These are phyloP conservation scores for Botrytis elliptica DNA, from an alignment of 2,329 filamentous ascomycete species.

Conservation along the genomic window DNA sequence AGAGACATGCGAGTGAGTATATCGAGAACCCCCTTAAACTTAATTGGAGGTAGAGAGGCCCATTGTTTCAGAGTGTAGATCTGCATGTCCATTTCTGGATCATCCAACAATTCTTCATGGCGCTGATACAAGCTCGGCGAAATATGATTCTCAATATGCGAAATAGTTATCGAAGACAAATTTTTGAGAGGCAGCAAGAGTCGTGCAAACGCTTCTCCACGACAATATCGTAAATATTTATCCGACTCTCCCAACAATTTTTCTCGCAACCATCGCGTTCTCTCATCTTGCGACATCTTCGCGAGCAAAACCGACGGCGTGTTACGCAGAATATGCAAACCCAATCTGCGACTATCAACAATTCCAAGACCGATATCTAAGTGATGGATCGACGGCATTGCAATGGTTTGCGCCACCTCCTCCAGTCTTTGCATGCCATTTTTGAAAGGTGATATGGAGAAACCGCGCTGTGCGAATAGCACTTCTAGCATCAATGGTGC, in stretches of 20 bases:
- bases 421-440: background rate
- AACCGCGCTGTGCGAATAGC: background rate
- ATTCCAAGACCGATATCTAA: background rate
- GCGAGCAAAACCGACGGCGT: background rate
- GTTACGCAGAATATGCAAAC: background rate
- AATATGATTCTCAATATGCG: fast-evolving
- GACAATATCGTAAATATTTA: background rate
- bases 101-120: background rate
- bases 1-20: background rate
- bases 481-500: background rate
- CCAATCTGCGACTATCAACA: background rate
- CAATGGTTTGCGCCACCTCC: background rate
- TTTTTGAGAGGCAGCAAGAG: background rate
- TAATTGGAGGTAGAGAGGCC: background rate
- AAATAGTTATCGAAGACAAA: background rate
- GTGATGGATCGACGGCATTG: background rate
- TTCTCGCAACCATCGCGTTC: background rate
- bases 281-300: background rate
- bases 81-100: background rate
- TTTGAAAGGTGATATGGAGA: background rate
- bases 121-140: background rate
- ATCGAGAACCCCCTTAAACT: background rate
- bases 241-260: background rate
- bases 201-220: background rate
- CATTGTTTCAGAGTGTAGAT: background rate